Evolutionary conservation across 108 stramenopile species (phyloP), one percentile per base, ranked within the genome.

Genomic region (Nitzschia putrida): DNA sequence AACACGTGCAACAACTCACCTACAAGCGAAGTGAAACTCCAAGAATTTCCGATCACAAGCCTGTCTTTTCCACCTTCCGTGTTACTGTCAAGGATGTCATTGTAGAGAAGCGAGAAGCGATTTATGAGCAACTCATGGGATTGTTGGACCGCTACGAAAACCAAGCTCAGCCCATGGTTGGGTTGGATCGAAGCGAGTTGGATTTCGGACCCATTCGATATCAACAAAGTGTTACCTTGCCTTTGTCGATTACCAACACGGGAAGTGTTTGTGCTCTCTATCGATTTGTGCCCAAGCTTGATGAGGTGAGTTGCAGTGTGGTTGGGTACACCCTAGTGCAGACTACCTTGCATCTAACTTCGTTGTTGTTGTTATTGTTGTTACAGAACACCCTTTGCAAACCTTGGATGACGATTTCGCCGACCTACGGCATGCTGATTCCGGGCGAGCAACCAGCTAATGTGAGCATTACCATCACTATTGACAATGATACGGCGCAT

Each of bases 41-140:
- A 20, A 85, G 88, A 57, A 51, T 85, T 64, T 96, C 95, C 7
- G 99, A 99, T 80, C 99, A 99, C 90, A 99, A 98, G 77, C 97
- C 99, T 16, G 98, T 99, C 0, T 88, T 82, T 68, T 95, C 96
- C 16, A 85, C 91, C 47, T 76, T 99, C 44, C 65, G 79, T 7
- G 66, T 87, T 20, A 85, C 84, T 22, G 82, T 97, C 56, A 95
- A 94, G 79, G 86, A 92, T 79, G 89, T 96, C 23, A 80, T 91
- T 52, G 54, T 64, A 50, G 69, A 51, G 21, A 78, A 79, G 69
- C 85, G 94, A 29, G 83, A 85, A 60, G 76, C 72, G 8, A 94
- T 97, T 8, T 91, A 94, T 63, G 64, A 79, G 29, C 88, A 95
- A 59, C 87, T 98, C 1, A 80, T 93, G 77, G 75, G 77, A 59